These are phyloP conservation scores for Balansia obtecta DNA, from an alignment of 2,329 filamentous ascomycete genomes.

Conservation along the genomic window DNA sequence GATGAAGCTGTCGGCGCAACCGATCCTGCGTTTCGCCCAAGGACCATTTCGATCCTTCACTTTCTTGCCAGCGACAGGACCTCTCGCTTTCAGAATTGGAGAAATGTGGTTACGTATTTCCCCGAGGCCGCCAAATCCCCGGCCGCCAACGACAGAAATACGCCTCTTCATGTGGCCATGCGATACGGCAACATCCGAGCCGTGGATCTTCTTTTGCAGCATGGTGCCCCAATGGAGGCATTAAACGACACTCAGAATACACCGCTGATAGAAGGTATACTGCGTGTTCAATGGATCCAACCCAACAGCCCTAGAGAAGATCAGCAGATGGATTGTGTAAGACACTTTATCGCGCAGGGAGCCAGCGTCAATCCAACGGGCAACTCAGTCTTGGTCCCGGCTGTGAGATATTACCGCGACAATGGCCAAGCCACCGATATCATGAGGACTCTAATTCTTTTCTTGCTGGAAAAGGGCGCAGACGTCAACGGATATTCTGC, in stretches of 20 bases:
- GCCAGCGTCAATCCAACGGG: background rate
- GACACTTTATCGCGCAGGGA: background rate
- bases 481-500: background rate
- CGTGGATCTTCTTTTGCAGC: background rate
- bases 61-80: background rate
- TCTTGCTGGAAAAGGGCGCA: conserved; percentile 1
- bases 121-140: background rate
- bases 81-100: background rate
- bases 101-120: background rate
- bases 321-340: background rate
- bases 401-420: background rate
- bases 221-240: background rate
- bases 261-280: background rate
- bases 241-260: background rate
- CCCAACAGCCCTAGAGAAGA: too few relatives aligned
- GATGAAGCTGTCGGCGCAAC: background rate
- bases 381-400: background rate
- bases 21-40: fast-evolving
- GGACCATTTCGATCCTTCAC: background rate
- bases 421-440: background rate
- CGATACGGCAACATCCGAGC: background rate
- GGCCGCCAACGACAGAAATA: background rate
- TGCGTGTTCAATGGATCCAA: background rate
- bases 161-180: conserved; percentile 1
- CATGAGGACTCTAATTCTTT: background rate